Conservation (phyloP, 768 basidiomycete species). For the Artomyces pyxidatus region DNA sequence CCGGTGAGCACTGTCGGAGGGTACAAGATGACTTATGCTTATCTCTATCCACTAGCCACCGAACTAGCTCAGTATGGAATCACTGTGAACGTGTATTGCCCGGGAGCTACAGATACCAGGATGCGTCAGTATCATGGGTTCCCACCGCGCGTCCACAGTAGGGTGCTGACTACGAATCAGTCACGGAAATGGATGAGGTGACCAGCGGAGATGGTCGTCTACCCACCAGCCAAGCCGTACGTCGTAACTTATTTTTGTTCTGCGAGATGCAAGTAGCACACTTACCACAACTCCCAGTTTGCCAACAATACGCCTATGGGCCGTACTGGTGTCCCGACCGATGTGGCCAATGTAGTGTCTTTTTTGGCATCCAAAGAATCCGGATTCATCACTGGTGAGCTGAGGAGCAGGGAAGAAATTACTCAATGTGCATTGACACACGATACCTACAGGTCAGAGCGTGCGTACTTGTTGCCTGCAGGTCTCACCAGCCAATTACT, state of each 20-base stretch:
- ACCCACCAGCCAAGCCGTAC: not conserved
- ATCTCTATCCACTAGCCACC: conserved; percentile 3
- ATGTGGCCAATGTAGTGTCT: conserved; percentile 16
- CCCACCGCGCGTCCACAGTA: not conserved
- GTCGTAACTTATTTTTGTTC: not conserved
- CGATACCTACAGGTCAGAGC: not conserved
- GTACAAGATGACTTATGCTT: not conserved
- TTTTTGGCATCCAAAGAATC: conserved; percentile 14
- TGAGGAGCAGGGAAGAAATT: not conserved
- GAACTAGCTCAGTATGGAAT: conserved; percentile 14
- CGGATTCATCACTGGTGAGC: conserved; percentile 14
- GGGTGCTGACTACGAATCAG: not conserved
- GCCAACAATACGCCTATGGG: not conserved
- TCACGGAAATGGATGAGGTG: not conserved
- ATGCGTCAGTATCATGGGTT: conserved; percentile 8
- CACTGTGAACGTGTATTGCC: conserved; percentile 19
- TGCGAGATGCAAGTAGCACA: not conserved
- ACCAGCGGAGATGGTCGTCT: not conserved
- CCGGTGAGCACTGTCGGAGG: conserved; percentile 3
- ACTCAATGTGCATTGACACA: not conserved
- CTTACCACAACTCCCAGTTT: not conserved
- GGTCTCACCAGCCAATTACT: too few species aligned
- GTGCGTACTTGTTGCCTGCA: too few species aligned
- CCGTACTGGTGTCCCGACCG: conserved; percentile 5
- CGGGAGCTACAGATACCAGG: conserved; percentile 13